phyloP scores from a whole-genome alignment of 768 basidiomycete species.

The Kwoniella dendrophila region DNA sequence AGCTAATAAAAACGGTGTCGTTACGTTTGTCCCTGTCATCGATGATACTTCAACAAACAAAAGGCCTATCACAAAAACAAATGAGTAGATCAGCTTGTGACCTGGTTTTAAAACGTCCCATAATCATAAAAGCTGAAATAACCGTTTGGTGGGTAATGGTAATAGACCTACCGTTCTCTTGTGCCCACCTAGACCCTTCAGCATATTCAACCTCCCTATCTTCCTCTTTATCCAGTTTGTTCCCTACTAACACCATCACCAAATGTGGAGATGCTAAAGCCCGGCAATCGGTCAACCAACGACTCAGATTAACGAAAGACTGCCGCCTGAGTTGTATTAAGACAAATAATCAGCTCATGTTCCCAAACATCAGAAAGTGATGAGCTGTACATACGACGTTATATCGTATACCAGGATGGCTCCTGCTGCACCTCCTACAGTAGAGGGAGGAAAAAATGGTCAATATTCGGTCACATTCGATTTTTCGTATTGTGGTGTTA shows the following conservation, averaged over 20 bases:
- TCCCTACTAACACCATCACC: slow-evolving; percentile 74
- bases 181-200: slow-evolving; percentile 93
- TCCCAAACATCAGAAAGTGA: not conserved
- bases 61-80: slow-evolving; percentile 64
- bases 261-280: slow-evolving; percentile 90
- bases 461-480: too few relatives aligned
- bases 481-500: not conserved
- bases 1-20: slow-evolving; percentile 78
- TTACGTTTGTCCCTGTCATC: slow-evolving; percentile 86
- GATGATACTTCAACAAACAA: slow-evolving; percentile 94
- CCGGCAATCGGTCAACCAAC: slow-evolving; percentile 91
- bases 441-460: too few relatives aligned
- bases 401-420: slow-evolving; percentile 58
- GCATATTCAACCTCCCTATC: slow-evolving; percentile 90
- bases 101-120: not conserved
- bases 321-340: slow-evolving; percentile 67
- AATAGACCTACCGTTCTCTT: slow-evolving; percentile 73
- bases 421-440: slow-evolving; percentile 65
- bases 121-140: not conserved
- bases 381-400: slow-evolving; percentile 61
- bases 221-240: slow-evolving; percentile 92
- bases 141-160: not conserved
- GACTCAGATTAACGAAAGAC: slow-evolving; percentile 77
- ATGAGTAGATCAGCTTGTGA: too few relatives aligned
- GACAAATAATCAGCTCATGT: not conserved